Evolutionary conservation across 257 asterid species (phyloP), one percentile per base, ranked within the genome.

Genomic region (Solanum lycopersicoides): DNA sequence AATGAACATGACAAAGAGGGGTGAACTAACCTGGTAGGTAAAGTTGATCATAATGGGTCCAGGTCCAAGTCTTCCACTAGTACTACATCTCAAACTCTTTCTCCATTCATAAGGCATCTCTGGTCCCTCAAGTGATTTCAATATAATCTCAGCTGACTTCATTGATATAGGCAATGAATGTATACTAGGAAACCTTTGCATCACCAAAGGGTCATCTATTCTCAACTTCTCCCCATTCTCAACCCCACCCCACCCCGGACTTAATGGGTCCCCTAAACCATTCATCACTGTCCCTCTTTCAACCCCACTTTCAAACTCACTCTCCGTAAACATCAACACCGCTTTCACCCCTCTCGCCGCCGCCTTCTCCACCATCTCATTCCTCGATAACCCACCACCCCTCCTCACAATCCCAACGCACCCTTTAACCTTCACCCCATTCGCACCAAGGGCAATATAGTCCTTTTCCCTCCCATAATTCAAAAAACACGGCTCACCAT

Each of bases 281-380:
- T 90, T 91, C 98, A 95, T 91, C 66, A 95, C 98, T 2, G 99
- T 95, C 89, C 98, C 99, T 91, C 99, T 94, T 91, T 97, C 99
- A 53, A 97, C 95, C 87, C 99, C 99, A 44, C 87, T 89, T 45
- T 21, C 42, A 79, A 45, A 42, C 90, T 89, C 72, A 84, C 90
- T 16, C 74, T 95, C 98, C 35, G 98, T 94, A 91, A 95, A 97
- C 98, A 97, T 94, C 30, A 97, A 87, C 91, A 95, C 98, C 35
- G 98, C 99, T 72, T 92, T 89, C 83, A 94, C 92, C 30, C 98
- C 98, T 42, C 89, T 95, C 83, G 92, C 94, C 90, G 97, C 98
- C 47, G 99, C 98, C 89, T 90, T 92, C 82, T 89, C 93, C 82
- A 88, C 94, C 86, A 86, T 97, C 73, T 93, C 97, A 90, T 94